Evolutionary conservation across 2,329 filamentous ascomycete genomes (phyloP).

Genomic region (Sclerotinia glacialis): DNA sequence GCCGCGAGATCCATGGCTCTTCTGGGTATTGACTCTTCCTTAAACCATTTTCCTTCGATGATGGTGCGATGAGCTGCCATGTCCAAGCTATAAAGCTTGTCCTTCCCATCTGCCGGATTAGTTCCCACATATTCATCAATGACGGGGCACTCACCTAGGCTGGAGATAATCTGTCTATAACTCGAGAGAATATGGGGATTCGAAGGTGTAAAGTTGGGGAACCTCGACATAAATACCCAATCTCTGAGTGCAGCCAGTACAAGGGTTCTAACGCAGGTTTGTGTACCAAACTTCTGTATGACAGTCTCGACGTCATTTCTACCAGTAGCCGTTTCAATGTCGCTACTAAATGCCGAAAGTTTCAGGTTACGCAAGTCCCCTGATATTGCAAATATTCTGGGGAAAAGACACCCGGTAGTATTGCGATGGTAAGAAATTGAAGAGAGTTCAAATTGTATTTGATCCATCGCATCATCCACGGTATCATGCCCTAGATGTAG

Average conservation of each 20-base stretch:
- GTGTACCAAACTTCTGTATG: background rate
- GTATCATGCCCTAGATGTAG: background rate
- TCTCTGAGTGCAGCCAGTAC: conserved; percentile 20
- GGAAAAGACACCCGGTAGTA: background rate
- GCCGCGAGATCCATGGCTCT: conserved; percentile 17
- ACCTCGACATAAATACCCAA: conserved; percentile 26
- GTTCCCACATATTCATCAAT: too few relatives aligned
- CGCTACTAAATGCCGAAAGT: background rate
- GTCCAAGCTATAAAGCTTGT: conserved; percentile 21
- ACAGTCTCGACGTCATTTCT: background rate
- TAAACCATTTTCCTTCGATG: conserved; percentile 13
- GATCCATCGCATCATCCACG: conserved; percentile 13
- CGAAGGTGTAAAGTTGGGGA: conserved; percentile 21
- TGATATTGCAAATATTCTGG: background rate
- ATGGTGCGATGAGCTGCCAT: conserved; percentile 23
- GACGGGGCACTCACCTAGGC: conserved; percentile 12
- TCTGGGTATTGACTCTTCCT: conserved; percentile 14
- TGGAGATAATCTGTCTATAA: conserved; percentile 22
- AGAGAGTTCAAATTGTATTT: conserved; percentile 21
- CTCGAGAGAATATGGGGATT: conserved; percentile 10
- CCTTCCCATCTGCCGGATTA: conserved; percentile 19
- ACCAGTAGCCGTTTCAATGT: background rate
- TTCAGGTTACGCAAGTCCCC: conserved; percentile 14
- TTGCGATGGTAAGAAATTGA: conserved; percentile 20
- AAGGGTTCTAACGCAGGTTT: conserved; percentile 16